Base-by-base conservation (phyloP, 2,329 filamentous ascomycete genomes). In the Nothomitra cinnamomea region DNA sequence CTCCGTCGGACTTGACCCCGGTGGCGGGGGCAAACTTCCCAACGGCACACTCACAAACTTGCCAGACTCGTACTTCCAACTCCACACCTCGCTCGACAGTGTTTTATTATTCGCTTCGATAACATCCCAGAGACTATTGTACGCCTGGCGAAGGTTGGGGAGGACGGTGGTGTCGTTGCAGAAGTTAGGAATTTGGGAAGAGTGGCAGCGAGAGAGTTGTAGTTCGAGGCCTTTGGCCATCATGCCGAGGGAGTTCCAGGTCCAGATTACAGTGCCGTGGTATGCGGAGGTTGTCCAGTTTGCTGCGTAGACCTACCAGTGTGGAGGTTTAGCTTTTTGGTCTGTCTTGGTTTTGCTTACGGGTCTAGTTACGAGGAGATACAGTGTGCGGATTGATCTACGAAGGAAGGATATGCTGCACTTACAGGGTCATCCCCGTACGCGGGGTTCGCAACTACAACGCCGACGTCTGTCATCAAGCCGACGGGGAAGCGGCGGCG, bases 241-340 rank as follows among this genome's bases (percentile, higher is more conserved):
- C 72, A 83, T 80, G 0, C 78, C 72, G 2, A 82, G 65, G 17
- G 47, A 50, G 53, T 77, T 79, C 78, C 78, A 83, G 45, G 71
- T 73, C 79, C 78, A 83, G 1, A 83, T 69, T 0, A 84, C 79
- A 0, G 79, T 80, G 0, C 78, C 79, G 54, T 83, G 79, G 58
- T 80, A 83, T 0, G 74, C 76, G 2, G 68, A 67, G n/a, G 72
- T 76, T 0, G 75, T 76, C 57, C 74, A 83, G 52, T 75, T 74
- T 0, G 63, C 65, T 0, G 72, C 69, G 51, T 77, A 73, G 1
- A 68, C 47, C 47, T 50, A 32, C 19, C 17, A n/a, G 24, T 12
- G 2, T 13, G 3, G 10, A 19, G 24, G 4, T 50, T 28, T 12
- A 22, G 10, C 28, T 32, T 32, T 10, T 32, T 32, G 4, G n/a